These are phyloP conservation scores for Ceratocystis huliohia DNA, from an alignment of 2,329 filamentous ascomycete species.

Conservation along the genomic window DNA sequence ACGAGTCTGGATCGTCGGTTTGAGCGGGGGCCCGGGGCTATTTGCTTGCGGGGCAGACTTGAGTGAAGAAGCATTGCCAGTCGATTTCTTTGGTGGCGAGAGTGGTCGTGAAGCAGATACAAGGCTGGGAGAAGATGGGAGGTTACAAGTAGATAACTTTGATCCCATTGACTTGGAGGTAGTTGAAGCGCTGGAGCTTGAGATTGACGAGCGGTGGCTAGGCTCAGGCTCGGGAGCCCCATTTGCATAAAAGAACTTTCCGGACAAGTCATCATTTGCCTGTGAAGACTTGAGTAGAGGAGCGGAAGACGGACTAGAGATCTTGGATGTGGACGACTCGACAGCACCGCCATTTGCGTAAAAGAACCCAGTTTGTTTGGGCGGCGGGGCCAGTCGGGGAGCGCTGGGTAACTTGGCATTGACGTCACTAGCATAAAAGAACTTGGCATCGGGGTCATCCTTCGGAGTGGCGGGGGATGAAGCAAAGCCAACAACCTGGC, in stretches of 20 bases:
- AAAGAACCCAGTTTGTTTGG: constrained; percentile 40
- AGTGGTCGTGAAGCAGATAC: constrained; percentile 13
- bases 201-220: constrained; percentile 29
- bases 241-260: constrained; percentile 68
- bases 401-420: constrained; percentile 34
- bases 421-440: constrained; percentile 83
- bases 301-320: constrained; percentile 22
- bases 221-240: constrained; percentile 41
- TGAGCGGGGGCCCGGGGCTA: constrained; percentile 12
- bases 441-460: constrained; percentile 47
- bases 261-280: constrained; percentile 25
- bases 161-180: constrained; percentile 30
- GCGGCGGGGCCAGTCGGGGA: constrained; percentile 28
- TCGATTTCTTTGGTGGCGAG: constrained; percentile 18
- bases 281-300: constrained; percentile 16
- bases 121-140: constrained; percentile 14
- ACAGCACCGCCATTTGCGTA: constrained; percentile 41
- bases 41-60: constrained; percentile 12
- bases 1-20: constrained; percentile 14
- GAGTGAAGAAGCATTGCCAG: constrained; percentile 3
- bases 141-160: constrained; percentile 30
- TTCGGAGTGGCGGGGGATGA: constrained; percentile 27
- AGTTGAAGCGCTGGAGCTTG: constrained; percentile 37
- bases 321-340: constrained; percentile 27
- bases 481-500: constrained; percentile 31